These are phyloP conservation scores for Colletotrichum filicis DNA, from an alignment of 2,329 filamentous ascomycete species.

Conservation along the genomic window DNA sequence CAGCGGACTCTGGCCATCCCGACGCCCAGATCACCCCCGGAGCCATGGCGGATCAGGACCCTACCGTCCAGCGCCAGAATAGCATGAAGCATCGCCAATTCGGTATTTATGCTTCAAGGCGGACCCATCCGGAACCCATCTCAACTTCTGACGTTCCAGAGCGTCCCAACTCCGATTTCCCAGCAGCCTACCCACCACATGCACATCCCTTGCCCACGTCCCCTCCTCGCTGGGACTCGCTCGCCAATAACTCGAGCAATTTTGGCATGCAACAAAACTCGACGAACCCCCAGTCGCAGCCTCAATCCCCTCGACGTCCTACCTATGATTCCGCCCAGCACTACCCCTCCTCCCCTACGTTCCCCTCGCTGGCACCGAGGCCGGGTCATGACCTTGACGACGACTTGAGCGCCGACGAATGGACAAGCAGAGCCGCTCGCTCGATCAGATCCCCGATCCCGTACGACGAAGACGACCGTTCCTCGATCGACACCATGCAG, in stretches of 20 bases:
- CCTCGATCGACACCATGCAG: conserved; percentile 35
- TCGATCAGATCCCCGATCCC: conserved; percentile 36
- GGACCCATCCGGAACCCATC: conserved; percentile 33
- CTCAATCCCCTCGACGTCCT: conserved; percentile 40
- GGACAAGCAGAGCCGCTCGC: conserved; percentile 32
- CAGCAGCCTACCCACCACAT: conserved; percentile 40
- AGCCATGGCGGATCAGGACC: conserved; percentile 26
- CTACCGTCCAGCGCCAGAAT: conserved; percentile 24
- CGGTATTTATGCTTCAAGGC: conserved; percentile 36
- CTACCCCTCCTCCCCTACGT: conserved; percentile 46
- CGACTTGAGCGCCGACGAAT: conserved; percentile 36
- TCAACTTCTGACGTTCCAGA: conserved; percentile 34
- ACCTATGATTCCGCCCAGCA: conserved; percentile 40
- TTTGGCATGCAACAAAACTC: conserved; percentile 32
- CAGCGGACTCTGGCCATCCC: conserved; percentile 34
- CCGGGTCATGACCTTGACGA: conserved; percentile 33
- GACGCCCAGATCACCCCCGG: conserved; percentile 20
- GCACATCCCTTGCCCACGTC: conserved; percentile 49
- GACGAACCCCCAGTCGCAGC: conserved; percentile 7
- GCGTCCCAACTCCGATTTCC: conserved; percentile 22
- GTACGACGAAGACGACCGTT: conserved; percentile 40
- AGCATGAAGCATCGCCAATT: conserved; percentile 36
- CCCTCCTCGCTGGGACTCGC: conserved; percentile 58
- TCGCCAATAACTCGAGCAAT: conserved; percentile 39
- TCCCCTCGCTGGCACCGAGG: conserved; percentile 37